These are phyloP conservation scores for Quercus aquifolioides DNA, from an alignment of 306 rosid genomes.

Conservation along the genomic window DNA sequence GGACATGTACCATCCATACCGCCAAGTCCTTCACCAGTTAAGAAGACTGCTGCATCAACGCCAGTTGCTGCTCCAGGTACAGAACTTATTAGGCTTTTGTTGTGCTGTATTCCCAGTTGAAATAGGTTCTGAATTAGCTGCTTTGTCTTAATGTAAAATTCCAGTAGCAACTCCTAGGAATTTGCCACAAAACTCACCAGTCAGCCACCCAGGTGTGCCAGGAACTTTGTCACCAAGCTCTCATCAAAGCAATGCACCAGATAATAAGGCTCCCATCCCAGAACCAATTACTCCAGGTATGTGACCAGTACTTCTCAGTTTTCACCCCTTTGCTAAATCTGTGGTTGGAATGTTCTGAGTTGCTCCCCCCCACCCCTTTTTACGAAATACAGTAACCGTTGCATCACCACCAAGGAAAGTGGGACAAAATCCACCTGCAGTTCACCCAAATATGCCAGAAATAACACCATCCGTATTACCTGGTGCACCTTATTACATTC, in stretches of 20 bases:
- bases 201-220: constrained; percentile 38
- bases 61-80: constrained; percentile 58
- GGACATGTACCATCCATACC: constrained; percentile 34
- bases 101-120: constrained; percentile 16
- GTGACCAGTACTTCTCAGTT: constrained; percentile 18
- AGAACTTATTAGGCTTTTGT: constrained; percentile 1
- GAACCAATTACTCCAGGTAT: constrained; percentile 58
- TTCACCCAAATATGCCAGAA: constrained; percentile 18
- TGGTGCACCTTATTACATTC: constrained; percentile 18
- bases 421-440: constrained; percentile 22
- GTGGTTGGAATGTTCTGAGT: constrained; percentile 4
- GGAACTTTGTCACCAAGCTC: constrained; percentile 50
- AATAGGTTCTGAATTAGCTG: constrained; percentile 4
- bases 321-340: constrained; percentile 14
- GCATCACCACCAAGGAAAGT: constrained; percentile 33
- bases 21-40: constrained; percentile 29
- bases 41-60: constrained; percentile 31
- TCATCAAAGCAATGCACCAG: constrained; percentile 39
- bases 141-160: constrained; percentile 29
- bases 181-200: constrained; percentile 51
- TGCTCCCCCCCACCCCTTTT: constrained; percentile 6
- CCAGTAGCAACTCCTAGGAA: constrained; percentile 39
- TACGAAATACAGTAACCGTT: constrained; percentile 29
- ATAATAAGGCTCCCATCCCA: constrained; percentile 34
- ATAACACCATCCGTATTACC: constrained; percentile 30